Conservation (phyloP, 371 early-diverging fungal genomes). For the Apophysomyces sp. region DNA sequence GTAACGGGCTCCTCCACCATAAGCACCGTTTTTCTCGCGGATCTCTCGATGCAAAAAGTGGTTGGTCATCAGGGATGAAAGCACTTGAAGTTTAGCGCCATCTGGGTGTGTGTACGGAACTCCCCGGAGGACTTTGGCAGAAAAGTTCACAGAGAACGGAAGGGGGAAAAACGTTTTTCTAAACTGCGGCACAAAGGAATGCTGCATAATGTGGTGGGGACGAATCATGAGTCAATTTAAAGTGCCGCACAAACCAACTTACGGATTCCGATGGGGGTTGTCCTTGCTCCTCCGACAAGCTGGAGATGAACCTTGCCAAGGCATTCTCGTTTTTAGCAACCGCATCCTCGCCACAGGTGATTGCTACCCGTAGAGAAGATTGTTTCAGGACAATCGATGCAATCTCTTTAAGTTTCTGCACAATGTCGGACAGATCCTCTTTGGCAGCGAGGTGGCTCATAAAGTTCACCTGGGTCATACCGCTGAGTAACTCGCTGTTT, state of each 20-base stretch:
- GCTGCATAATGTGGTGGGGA: constrained; percentile 7
- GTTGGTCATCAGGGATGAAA: constrained; percentile 81
- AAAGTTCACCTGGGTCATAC: constrained; percentile 82
- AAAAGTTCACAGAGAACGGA: constrained; percentile 88
- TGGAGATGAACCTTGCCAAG: constrained; percentile 51
- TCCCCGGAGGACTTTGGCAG: constrained; percentile 68
- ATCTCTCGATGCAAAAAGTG: constrained; percentile 91
- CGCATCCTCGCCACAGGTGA: constrained; percentile 67
- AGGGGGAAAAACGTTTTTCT: constrained; percentile 61
- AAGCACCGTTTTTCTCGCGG: constrained; percentile 96
- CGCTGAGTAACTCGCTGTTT: constrained; percentile 64
- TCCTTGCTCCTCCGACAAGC: constrained; percentile 34
- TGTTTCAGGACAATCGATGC: constrained; percentile 54
- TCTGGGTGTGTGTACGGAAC: constrained; percentile 87
- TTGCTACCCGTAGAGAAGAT: constrained; percentile 63
- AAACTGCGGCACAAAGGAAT: constrained; percentile 35
- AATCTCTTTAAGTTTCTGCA: constrained; percentile 62
- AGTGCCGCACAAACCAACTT: constrained; percentile 5
- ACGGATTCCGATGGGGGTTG: constrained; percentile 19
- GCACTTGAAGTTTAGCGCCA: constrained; percentile 73
- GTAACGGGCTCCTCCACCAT: constrained; percentile 88
- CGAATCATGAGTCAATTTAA: not conserved
- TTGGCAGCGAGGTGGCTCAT: constrained; percentile 66
- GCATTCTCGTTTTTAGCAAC: constrained; percentile 58
- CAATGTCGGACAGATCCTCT: constrained; percentile 60